Percentiles rank a stretch among this genome's conserved stretches.
Evolutionary conservation across 202 grass and related monocot species (phyloP).

Genomic region (Elaeis oleifera): DNA sequence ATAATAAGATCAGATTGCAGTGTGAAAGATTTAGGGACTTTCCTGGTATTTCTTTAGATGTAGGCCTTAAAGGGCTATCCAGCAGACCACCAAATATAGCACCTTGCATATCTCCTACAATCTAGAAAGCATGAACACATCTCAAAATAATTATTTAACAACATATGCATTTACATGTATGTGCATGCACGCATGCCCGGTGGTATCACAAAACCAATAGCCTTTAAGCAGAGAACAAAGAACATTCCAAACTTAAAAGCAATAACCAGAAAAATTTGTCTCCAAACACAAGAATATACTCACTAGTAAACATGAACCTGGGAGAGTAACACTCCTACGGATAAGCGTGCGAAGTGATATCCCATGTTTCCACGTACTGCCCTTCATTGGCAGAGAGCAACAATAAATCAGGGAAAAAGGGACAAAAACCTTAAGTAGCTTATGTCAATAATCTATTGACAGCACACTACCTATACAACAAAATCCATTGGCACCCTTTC

Average conservation of each 20-base stretch:
- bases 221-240: too few species aligned
- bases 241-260: neutral
- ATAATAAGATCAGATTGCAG: neutral
- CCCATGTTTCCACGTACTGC: slow-evolving; percentile 94
- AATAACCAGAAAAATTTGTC: neutral
- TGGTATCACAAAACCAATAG: too few species aligned
- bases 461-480: slow-evolving; percentile 71
- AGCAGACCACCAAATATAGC: slow-evolving; percentile 85
- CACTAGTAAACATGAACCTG: slow-evolving; percentile 76
- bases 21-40: slow-evolving; percentile 2
- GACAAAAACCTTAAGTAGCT: too few species aligned
- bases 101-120: slow-evolving; percentile 72
- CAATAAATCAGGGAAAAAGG: slow-evolving; percentile 17
- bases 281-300: slow-evolving; percentile 5
- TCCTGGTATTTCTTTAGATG: slow-evolving; percentile 93
- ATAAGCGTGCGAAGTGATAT: slow-evolving; percentile 80
- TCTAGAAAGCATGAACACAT: slow-evolving; percentile 29
- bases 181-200: too few species aligned
- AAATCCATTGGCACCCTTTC: slow-evolving; percentile 76
- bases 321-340: slow-evolving; percentile 48
- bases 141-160: neutral
- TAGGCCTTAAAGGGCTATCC: slow-evolving; percentile 66
- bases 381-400: slow-evolving; percentile 55
- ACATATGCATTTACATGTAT: too few species aligned
- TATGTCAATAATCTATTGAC: neutral